Conservation (phyloP, 441 rosid genomes). For the Isatis lusitanica region DNA sequence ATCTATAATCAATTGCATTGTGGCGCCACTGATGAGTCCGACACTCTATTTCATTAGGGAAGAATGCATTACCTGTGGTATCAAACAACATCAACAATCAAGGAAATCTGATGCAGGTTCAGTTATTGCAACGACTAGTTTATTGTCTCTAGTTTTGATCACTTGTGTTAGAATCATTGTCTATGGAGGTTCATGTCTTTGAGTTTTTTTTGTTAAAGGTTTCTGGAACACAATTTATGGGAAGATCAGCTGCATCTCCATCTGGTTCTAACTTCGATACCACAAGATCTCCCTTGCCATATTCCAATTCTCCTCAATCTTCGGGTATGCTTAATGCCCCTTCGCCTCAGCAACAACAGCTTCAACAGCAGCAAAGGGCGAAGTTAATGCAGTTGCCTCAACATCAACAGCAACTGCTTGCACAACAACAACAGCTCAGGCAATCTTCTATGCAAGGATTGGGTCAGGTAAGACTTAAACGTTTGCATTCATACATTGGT, state of each 20-base stretch:
- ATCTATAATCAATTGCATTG: neutral
- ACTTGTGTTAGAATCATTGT: constrained; percentile 6
- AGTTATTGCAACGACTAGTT: constrained; percentile 10
- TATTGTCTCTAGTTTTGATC: constrained; percentile 2
- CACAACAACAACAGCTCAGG: constrained; percentile 78
- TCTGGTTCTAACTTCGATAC: constrained; percentile 66
- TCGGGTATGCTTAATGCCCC: constrained; percentile 79
- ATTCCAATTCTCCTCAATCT: constrained; percentile 93
- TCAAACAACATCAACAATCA: constrained; percentile 62
- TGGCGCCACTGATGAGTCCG: constrained; percentile 9
- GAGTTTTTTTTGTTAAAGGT: constrained; percentile 39
- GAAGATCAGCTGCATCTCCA: constrained; percentile 93
- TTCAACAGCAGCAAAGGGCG: constrained; percentile 76
- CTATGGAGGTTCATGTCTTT: constrained; percentile 10
- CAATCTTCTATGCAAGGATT: constrained; percentile 79
- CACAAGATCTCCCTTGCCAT: constrained; percentile 82
- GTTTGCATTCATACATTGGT: neutral
- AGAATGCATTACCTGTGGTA: constrained; percentile 59
- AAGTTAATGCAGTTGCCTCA: constrained; percentile 78
- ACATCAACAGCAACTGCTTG: constrained; percentile 75
- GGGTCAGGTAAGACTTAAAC: constrained; percentile 62
- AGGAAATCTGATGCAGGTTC: constrained; percentile 78
- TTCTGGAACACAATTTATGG: constrained; percentile 71
- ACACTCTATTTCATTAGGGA: constrained; percentile 49
- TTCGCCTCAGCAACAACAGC: constrained; percentile 90